These are phyloP conservation scores for Zymoseptoria crescenta DNA, from an alignment of 2,329 filamentous ascomycete species.

Conservation along the genomic window DNA sequence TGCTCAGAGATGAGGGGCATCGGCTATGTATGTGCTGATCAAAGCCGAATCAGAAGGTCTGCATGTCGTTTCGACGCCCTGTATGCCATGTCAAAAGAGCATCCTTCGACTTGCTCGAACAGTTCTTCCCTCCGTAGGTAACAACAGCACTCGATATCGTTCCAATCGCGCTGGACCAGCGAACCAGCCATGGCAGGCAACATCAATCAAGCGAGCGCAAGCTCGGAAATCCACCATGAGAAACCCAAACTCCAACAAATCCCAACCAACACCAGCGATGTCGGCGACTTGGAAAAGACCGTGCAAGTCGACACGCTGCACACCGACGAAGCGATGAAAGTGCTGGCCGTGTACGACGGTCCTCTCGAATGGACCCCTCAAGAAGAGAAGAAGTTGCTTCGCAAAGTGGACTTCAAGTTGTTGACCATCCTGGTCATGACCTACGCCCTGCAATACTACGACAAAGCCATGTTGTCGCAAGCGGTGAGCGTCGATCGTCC, in stretches of 20 bases:
- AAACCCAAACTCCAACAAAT: conserved; percentile 2
- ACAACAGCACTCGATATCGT: not conserved
- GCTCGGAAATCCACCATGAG: not conserved
- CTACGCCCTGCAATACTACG: conserved; percentile 43
- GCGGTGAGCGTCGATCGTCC: conserved; percentile 32
- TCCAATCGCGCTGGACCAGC: not conserved
- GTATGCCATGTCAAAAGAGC: not conserved
- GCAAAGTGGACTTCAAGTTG: conserved; percentile 38
- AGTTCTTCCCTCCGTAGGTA: not conserved
- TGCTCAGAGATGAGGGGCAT: not conserved
- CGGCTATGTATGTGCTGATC: not conserved
- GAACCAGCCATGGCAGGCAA: not conserved
- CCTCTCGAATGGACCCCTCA: conserved; percentile 33
- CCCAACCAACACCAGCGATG: conserved; percentile 2
- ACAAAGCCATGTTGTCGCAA: conserved; percentile 48
- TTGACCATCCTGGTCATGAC: conserved; percentile 42
- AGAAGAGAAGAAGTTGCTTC: conserved; percentile 38
- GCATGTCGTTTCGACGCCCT: not conserved
- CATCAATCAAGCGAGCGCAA: not conserved
- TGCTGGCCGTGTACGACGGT: conserved; percentile 4
- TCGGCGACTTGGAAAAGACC: conserved; percentile 1
- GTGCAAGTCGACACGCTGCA: conserved; percentile 6
- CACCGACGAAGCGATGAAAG: conserved; percentile 6
- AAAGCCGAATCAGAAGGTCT: not conserved
- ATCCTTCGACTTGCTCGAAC: not conserved